Evolutionary conservation across 805 yeast species (phyloP).

Genomic region (Metahyphopichia silvanorum): DNA sequence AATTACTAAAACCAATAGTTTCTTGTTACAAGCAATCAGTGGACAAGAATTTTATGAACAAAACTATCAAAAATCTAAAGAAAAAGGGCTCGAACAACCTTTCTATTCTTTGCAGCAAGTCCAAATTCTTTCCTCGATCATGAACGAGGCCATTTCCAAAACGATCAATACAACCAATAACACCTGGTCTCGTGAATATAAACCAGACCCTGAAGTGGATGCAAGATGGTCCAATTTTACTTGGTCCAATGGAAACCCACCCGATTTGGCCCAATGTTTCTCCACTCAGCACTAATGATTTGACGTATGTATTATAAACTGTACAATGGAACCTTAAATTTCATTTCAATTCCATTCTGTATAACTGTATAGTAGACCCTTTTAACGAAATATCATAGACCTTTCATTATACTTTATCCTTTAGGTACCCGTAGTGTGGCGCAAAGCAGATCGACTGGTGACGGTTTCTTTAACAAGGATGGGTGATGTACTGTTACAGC

Average conservation of each 20-base stretch:
- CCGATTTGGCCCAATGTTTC: too few relatives aligned
- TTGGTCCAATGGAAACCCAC: neutral
- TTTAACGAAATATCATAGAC: too few relatives aligned
- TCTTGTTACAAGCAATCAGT: neutral
- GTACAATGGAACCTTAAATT: too few relatives aligned
- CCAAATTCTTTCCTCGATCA: neutral
- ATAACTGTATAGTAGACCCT: too few relatives aligned
- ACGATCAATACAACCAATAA: slow-evolving; percentile 3
- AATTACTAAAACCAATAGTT: slow-evolving; percentile 50
- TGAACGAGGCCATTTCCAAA: slow-evolving; percentile 1
- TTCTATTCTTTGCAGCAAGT: neutral
- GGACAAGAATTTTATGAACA: neutral
- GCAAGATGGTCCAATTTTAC: slow-evolving; percentile 1
- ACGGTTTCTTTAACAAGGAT: too few relatives aligned
- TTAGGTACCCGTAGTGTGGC: too few relatives aligned
- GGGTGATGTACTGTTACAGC: too few relatives aligned
- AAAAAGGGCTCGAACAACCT: neutral
- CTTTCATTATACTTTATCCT: too few relatives aligned
- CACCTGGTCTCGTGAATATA: neutral
- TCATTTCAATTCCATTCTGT: too few relatives aligned
- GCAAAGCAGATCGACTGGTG: too few relatives aligned
- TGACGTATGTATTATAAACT: too few relatives aligned
- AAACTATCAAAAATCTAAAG: neutral
- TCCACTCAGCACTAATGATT: too few relatives aligned
- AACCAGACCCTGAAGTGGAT: neutral